Conservation (phyloP, 352 stramenopile species). For the Globisporangium apiculatum region DNA sequence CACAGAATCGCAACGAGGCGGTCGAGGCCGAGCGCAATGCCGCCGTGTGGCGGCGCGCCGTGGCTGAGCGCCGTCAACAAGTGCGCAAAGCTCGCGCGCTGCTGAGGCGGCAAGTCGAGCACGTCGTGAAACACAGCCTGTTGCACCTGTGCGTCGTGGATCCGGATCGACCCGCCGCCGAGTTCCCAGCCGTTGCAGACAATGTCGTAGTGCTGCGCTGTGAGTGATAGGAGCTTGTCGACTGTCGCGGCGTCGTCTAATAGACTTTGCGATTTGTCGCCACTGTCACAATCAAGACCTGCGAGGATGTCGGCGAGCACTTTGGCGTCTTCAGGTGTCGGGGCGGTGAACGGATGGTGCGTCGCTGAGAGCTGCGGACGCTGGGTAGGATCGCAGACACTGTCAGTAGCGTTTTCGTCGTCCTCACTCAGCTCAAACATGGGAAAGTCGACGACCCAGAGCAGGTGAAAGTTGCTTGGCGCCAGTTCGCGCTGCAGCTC, state of each 20-base stretch:
- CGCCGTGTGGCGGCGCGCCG: conserved; percentile 75
- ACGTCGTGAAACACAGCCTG: conserved; percentile 73
- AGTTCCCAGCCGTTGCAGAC: conserved; percentile 88
- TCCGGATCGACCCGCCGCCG: conserved; percentile 80
- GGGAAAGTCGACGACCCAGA: conserved; percentile 86
- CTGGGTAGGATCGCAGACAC: background rate
- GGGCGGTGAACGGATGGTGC: conserved; percentile 86
- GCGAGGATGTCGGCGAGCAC: conserved; percentile 43
- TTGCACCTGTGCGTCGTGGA: conserved; percentile 71
- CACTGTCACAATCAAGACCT: background rate
- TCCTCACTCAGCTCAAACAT: conserved; percentile 81
- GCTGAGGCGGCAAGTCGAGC: conserved; percentile 51
- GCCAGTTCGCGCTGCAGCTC: conserved; percentile 55
- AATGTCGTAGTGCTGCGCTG: conserved; percentile 82
- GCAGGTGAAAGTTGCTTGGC: conserved; percentile 62
- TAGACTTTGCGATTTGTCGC: conserved; percentile 21
- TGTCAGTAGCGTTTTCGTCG: conserved; percentile 18
- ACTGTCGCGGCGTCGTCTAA: conserved; percentile 42
- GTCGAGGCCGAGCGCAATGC: conserved; percentile 83
- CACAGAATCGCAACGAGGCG: conserved; percentile 81
- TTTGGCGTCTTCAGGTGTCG: conserved; percentile 32
- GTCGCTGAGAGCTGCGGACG: conserved; percentile 40
- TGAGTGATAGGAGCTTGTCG: conserved; percentile 51
- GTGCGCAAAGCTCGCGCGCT: conserved; percentile 80
- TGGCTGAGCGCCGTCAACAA: conserved; percentile 72